Evolutionary conservation across 2,329 filamentous ascomycete genomes (phyloP).

Genomic region (Pseudogymnoascus sp.): DNA sequence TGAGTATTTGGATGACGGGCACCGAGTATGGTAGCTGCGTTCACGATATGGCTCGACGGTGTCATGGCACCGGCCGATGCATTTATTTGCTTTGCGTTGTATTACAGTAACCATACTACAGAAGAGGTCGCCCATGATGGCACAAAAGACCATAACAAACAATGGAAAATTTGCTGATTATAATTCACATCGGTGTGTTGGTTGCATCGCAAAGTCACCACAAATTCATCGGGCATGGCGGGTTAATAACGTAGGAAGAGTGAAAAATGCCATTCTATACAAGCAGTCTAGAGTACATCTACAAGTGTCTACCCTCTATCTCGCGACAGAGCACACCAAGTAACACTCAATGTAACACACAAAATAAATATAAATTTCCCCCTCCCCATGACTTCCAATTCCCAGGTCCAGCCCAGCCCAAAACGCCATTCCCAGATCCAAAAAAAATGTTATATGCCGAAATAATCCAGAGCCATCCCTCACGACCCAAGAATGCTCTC

Average conservation of each 20-base stretch:
- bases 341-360: neutral
- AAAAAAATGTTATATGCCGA: neutral
- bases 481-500: neutral
- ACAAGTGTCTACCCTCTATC: neutral
- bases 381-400: neutral
- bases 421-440: neutral
- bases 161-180: conserved; percentile 7
- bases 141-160: neutral
- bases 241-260: neutral
- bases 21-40: neutral
- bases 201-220: neutral
- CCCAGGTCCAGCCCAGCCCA: neutral
- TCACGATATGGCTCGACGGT: neutral
- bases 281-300: conserved; percentile 7
- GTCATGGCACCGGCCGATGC: neutral
- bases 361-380: neutral
- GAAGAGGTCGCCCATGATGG: neutral
- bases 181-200: neutral
- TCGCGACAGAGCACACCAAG: neutral
- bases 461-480: neutral
- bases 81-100: neutral
- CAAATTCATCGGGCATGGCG: neutral
- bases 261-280: neutral
- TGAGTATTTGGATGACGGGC: neutral
- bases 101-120: neutral